Conservation (phyloP, 805 yeast species). For the Wickerhamiella alocasiicola region DNA sequence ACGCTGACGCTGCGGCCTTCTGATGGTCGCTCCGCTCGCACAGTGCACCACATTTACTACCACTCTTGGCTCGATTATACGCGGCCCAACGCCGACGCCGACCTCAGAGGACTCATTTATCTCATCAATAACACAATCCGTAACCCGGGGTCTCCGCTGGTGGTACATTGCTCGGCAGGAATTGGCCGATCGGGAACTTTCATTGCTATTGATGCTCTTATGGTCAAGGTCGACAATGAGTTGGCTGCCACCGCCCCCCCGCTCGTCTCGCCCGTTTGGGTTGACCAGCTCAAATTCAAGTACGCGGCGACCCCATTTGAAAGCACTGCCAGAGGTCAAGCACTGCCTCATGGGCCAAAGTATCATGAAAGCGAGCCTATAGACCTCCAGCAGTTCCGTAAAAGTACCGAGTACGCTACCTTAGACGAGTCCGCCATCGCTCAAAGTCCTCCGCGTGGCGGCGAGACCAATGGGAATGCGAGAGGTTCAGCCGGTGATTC, state of each 20-base stretch:
- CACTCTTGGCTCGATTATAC: constrained; percentile 78
- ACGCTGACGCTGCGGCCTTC: constrained; percentile 17
- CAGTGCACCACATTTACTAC: constrained; percentile 53
- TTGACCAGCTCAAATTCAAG: constrained; percentile 12
- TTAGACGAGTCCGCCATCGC: not conserved
- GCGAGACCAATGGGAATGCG: not conserved
- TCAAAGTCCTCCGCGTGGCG: too few relatives aligned
- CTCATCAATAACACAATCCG: constrained; percentile 36
- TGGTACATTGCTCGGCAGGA: constrained; percentile 93
- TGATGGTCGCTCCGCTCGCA: constrained; percentile 18
- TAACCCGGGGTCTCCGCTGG: constrained; percentile 38
- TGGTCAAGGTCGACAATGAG: constrained; percentile 20
- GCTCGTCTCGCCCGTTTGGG: constrained; percentile 19
- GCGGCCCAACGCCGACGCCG: constrained; percentile 33
- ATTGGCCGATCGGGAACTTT: constrained; percentile 94
- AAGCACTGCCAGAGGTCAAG: too few relatives aligned
- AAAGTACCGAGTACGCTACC: not conserved
- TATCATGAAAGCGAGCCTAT: not conserved
- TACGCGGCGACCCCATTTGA: constrained; percentile 15
- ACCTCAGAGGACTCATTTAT: constrained; percentile 43
- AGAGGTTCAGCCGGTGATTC: not conserved
- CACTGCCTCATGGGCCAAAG: too few relatives aligned
- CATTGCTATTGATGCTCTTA: constrained; percentile 51
- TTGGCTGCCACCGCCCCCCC: constrained; percentile 17
- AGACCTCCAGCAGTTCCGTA: not conserved